phyloP scores from a whole-genome alignment of 495 filamentous ascomycete genomes.

The Aspergillus conjunctus region DNA sequence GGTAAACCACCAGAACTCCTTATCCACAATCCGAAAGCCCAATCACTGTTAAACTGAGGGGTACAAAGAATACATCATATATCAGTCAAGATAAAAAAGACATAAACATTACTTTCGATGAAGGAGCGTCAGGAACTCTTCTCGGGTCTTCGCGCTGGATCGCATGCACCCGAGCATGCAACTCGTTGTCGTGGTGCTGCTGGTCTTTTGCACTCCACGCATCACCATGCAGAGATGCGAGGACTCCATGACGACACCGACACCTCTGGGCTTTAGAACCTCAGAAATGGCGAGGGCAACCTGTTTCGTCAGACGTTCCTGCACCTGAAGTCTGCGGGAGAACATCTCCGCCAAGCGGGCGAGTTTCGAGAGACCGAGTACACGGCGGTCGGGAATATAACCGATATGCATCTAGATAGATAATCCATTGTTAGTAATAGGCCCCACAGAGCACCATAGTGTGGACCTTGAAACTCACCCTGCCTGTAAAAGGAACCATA shows the following conservation, averaged over 20 bases:
- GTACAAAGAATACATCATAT: slow-evolving; percentile 25
- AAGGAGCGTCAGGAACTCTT: slow-evolving; percentile 88
- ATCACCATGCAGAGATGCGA: slow-evolving; percentile 99
- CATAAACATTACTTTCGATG: slow-evolving; percentile 52
- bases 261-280: slow-evolving; percentile 84
- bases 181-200: slow-evolving; percentile 85
- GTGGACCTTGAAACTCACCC: slow-evolving; percentile 52
- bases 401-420: slow-evolving; percentile 88
- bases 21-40: slow-evolving; percentile 23
- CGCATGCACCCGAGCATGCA: slow-evolving; percentile 95
- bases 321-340: slow-evolving; percentile 86
- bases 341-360: slow-evolving; percentile 98
- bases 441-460: background rate
- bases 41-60: slow-evolving; percentile 33
- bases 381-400: slow-evolving; percentile 83
- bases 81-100: slow-evolving; percentile 13
- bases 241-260: slow-evolving; percentile 96
- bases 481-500: slow-evolving; percentile 93
- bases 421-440: slow-evolving; percentile 15
- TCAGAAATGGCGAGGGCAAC: slow-evolving; percentile 93
- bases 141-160: slow-evolving; percentile 86
- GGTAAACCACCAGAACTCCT: slow-evolving; percentile 46
- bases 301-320: slow-evolving; percentile 94
- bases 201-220: slow-evolving; percentile 89
- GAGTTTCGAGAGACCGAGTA: slow-evolving; percentile 93